Evolutionary conservation across 2,329 filamentous ascomycete species (phyloP), one percentile per base, ranked within the genome.

Genomic region (Paecilomyces niveus): DNA sequence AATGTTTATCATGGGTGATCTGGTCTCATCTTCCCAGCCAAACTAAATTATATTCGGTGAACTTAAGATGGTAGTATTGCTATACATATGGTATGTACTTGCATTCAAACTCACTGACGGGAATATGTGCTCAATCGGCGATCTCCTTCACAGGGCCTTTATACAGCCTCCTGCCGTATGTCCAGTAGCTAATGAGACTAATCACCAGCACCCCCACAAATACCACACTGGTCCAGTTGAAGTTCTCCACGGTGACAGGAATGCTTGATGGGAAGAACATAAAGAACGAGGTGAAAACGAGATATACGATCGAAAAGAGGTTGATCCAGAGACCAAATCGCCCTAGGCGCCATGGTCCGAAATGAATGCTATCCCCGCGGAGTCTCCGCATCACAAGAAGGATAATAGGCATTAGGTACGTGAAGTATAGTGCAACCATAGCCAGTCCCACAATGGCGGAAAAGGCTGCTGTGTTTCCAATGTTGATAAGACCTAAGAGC

Each of bases 401-500:
- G 13, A 69, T 70, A 54, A 81, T 80, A 1, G 77, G 78, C 7
- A 82, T 64, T 32, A 77, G 70, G 57, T 79, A 80, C 22, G 77
- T 74, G 3, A 70, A 73, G 50, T 79, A 64, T 10, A 78, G 62
- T 7, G 76, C 74, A 5, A 72, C 71, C 26, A 77, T 70, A 1
- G 72, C 74, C 4, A 80, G 70, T 2, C 77, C 78, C 22, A 77
- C 65, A 52, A 80, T 74, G 57, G 76, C 76, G 59, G 75, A 73
- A 54, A 80, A 71, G 8, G 77, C 78, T 3, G 72, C 68, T 21
- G 70, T 67, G n/a, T 78, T 80, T 52, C 79, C 80, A 57, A 83
- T 76, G 63, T 81, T 82, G 71, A 83, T 81, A 24, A 83, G 68
- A 0, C 77, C 75, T 39, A 83, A 73, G 3, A 81, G 71, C 3